A percentile compares a stretch with the other conserved stretches of the same genome.
Conservation (phyloP, 805 yeast genomes). For the Kuraishia cidri region DNA sequence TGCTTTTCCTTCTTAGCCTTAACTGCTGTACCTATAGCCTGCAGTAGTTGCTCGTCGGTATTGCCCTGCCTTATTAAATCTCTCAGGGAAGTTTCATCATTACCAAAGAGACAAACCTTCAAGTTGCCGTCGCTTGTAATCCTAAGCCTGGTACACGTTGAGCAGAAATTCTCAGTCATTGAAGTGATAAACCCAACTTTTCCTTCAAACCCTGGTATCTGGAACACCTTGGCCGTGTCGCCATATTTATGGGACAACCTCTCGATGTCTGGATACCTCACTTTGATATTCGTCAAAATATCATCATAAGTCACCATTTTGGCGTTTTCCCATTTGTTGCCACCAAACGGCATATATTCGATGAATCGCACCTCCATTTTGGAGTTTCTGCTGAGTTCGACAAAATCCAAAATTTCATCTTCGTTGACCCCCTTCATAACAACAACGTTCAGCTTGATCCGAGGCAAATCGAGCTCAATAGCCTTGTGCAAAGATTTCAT, state of each 20-base stretch:
- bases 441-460: conserved; percentile 40
- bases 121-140: conserved; percentile 45
- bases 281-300: conserved; percentile 24
- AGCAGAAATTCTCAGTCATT: conserved; percentile 45
- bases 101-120: conserved; percentile 46
- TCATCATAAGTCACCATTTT: conserved; percentile 38
- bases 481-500: conserved; percentile 33
- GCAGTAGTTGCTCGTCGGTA: conserved; percentile 24
- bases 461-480: conserved; percentile 30
- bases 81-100: conserved; percentile 37
- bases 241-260: conserved; percentile 22
- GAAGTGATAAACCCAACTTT: conserved; percentile 44
- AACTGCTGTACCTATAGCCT: conserved; percentile 35
- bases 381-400: conserved; percentile 25
- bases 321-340: conserved; percentile 38
- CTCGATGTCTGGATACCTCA: conserved; percentile 17
- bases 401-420: conserved; percentile 40
- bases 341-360: conserved; percentile 53
- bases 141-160: conserved; percentile 41
- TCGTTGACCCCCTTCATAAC: conserved; percentile 41
- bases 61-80: conserved; percentile 30
- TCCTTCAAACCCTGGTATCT: conserved; percentile 33
- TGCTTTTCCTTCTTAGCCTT: conserved; percentile 37
- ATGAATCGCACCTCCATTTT: conserved; percentile 42
- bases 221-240: conserved; percentile 40